Base-by-base conservation (phyloP, 2,329 filamentous ascomycete genomes). In the Thermochaetoides dissita region DNA sequence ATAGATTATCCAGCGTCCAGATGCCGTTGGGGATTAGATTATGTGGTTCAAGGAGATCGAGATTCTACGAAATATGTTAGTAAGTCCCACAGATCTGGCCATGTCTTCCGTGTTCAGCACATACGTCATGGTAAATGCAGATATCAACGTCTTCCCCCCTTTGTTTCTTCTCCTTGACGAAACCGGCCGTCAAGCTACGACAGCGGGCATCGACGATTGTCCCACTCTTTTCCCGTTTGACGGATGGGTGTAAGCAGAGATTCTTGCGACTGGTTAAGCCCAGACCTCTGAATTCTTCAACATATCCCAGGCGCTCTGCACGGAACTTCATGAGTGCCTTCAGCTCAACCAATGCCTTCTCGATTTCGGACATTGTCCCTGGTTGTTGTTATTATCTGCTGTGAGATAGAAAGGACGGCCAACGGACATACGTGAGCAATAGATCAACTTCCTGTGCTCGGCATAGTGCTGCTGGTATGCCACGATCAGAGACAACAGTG, bases 361-460 rank as follows among this genome's bases (percentile, higher is more conserved):
- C 91, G 56, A 98, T 98, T 66, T 98, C 91, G 33, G 91, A 98
- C 88, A 98, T 98, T 43, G 91, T 98, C 66, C 74, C 74, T 78
- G 38, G 8, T 36, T 12, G 7, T 34, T 30, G 8, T 11, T 3
- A 31, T 11, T 30, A 10, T 32, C 8, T 34, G 17, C 28, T 7
- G 5, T 31, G 10, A 10, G 29, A 7, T 28, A 30, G 3, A 10
- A 2, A 12, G 10, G 9, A 8, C 7, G 7, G 10, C 9, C 9
- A 11, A 6, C 17, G n/a, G 11, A 50, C 58, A 41, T 41, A 79
- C 91, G 87, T 49, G 91, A 98, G 68, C 91, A 98, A 64, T 98
- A 98, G 43, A 98, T 95, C 40, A 98, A 77, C 63, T 98, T 98
- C 43, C 93, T 74, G 55, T 91, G 85, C 58, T 94, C 86, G 3